Percentiles rank a stretch among this genome's conserved stretches.
Conservation (phyloP, 192 early-diverging fungal genomes). For the Martensiomyces pterosporus region DNA sequence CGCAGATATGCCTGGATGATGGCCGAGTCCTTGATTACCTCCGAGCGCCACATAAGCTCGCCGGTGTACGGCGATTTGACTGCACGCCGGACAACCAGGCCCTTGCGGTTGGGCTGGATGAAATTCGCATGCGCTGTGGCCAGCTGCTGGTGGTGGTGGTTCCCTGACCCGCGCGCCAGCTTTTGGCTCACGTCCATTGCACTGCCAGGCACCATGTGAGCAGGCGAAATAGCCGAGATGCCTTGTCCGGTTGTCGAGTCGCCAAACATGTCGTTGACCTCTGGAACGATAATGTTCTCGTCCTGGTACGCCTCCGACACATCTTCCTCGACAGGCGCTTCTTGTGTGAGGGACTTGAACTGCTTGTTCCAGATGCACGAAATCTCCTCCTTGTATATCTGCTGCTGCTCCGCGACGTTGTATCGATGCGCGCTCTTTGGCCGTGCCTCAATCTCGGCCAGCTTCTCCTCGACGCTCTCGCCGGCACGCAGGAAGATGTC, state of each 20-base stretch:
- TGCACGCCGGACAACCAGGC: constrained; percentile 36
- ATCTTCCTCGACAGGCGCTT: constrained; percentile 37
- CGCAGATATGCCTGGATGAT: constrained; percentile 90
- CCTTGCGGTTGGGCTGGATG: constrained; percentile 35
- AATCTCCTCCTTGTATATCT: constrained; percentile 92
- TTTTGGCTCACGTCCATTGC: constrained; percentile 40
- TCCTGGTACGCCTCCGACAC: constrained; percentile 28
- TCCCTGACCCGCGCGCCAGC: constrained; percentile 5
- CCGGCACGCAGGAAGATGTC: constrained; percentile 90
- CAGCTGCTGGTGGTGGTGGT: constrained; percentile 6
- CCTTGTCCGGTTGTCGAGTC: constrained; percentile 24
- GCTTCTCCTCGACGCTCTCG: constrained; percentile 77
- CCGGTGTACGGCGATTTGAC: constrained; percentile 55
- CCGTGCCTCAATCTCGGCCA: constrained; percentile 74
- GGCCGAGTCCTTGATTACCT: constrained; percentile 73
- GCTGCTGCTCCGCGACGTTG: constrained; percentile 91
- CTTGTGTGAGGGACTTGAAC: constrained; percentile 59
- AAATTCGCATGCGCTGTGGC: constrained; percentile 43
- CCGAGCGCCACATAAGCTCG: constrained; percentile 69
- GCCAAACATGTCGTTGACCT: constrained; percentile 45
- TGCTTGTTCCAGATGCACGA: constrained; percentile 92
- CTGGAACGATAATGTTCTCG: constrained; percentile 41
- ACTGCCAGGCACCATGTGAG: constrained; percentile 22
- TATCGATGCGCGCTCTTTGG: constrained; percentile 81
- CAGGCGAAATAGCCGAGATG: constrained; percentile 13